A percentile compares a stretch with the other conserved stretches of the same genome.
These are phyloP conservation scores for Colletotrichum orchidophilum DNA, from an alignment of 2,329 filamentous ascomycete species.

Conservation along the genomic window DNA sequence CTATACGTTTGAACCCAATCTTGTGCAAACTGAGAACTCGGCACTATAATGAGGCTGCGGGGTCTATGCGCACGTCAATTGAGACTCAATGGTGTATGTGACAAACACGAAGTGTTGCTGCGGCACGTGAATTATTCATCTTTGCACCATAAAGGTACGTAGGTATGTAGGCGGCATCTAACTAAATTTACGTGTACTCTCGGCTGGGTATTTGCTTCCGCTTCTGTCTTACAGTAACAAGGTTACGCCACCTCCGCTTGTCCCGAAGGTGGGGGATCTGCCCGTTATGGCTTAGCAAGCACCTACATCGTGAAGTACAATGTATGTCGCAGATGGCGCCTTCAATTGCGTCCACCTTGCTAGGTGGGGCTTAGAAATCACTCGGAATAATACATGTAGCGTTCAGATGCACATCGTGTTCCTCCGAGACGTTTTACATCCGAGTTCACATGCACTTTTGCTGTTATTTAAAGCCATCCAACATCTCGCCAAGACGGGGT, in stretches of 20 bases:
- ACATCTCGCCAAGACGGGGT: neutral
- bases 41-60: neutral
- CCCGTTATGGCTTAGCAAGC: neutral
- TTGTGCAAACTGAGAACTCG: neutral
- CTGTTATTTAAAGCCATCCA: neutral
- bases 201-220: neutral
- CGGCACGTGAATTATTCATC: neutral
- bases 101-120: neutral
- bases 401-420: neutral
- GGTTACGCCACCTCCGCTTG: neutral
- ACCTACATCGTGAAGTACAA: neutral
- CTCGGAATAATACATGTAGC: neutral
- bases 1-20: neutral
- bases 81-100: neutral
- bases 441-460: neutral
- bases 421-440: neutral
- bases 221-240: neutral
- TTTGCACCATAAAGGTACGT: neutral
- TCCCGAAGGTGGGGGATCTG: constrained; percentile 34
- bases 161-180: neutral
- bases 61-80: neutral
- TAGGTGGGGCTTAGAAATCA: neutral
- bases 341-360: neutral
- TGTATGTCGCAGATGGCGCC: neutral
- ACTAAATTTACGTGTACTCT: neutral